These are phyloP conservation scores for Paraleonurus japonicus DNA, from an alignment of 257 asterid genomes.

Conservation along the genomic window DNA sequence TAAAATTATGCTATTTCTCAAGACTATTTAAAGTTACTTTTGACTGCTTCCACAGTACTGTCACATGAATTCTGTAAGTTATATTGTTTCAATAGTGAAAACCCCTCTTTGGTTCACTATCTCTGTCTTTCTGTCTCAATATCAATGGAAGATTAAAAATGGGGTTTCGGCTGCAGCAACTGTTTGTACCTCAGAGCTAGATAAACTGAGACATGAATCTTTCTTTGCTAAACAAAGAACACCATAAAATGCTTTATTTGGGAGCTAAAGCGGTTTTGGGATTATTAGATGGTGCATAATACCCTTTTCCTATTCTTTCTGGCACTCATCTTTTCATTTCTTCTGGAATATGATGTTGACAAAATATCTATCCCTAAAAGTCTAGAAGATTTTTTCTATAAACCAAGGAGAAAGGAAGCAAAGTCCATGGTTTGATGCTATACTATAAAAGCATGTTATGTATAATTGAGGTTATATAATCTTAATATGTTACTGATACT, in stretches of 20 bases:
- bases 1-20: slow-evolving; percentile 9
- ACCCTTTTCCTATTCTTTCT: slow-evolving; percentile 11
- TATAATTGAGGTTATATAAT: slow-evolving; percentile 15
- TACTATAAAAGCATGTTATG: background rate
- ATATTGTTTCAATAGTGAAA: background rate
- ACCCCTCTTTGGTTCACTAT: background rate
- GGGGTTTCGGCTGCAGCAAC: slow-evolving; percentile 1
- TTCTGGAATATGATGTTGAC: slow-evolving; percentile 14
- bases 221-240: background rate
- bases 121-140: background rate
- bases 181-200: slow-evolving; percentile 11
- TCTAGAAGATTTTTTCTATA: slow-evolving; percentile 10
- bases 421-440: slow-evolving; percentile 5
- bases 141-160: background rate
- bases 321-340: slow-evolving; percentile 3
- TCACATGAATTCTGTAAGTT: background rate
- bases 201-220: background rate
- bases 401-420: background rate
- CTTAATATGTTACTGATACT: background rate
- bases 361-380: background rate
- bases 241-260: background rate
- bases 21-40: background rate
- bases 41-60: background rate
- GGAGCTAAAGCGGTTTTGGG: background rate
- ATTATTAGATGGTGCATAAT: background rate